These are phyloP conservation scores for Neotropicomus parvogracilis DNA, from an alignment of 1,284 basidiomycete genomes.

Conservation along the genomic window DNA sequence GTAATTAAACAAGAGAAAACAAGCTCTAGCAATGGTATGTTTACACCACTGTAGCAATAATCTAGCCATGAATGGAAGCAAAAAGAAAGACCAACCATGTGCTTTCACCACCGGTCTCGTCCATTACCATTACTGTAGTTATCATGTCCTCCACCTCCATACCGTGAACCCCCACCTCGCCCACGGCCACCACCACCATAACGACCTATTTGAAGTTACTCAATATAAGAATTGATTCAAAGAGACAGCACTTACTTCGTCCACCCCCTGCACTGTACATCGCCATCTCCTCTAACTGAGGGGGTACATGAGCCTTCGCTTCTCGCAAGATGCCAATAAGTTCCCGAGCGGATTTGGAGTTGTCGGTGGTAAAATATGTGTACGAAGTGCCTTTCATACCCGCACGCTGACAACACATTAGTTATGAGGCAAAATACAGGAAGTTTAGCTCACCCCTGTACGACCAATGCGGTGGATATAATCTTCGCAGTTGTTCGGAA, in stretches of 20 bases:
- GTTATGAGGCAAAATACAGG: constrained; percentile 1
- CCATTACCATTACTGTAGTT: constrained; percentile 22
- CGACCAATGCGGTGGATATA: constrained; percentile 93
- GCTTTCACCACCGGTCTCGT: constrained; percentile 25
- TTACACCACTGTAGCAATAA: constrained; percentile 17
- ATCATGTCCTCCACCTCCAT: constrained; percentile 25
- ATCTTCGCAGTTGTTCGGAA: constrained; percentile 95
- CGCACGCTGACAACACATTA: constrained; percentile 56
- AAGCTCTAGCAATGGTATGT: constrained; percentile 26
- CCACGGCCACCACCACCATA: constrained; percentile 55
- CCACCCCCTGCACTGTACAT: constrained; percentile 79
- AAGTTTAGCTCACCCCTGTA: constrained; percentile 60
- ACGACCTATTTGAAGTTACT: constrained; percentile 42
- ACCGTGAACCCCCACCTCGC: constrained; percentile 39
- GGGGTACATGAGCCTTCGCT: constrained; percentile 84
- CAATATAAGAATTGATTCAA: background rate
- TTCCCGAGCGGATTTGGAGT: constrained; percentile 91
- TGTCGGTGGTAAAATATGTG: constrained; percentile 96
- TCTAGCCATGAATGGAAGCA: constrained; percentile 21
- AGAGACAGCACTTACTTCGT: constrained; percentile 49
- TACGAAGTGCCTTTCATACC: constrained; percentile 89
- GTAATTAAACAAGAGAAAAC: constrained; percentile 12
- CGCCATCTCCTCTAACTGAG: constrained; percentile 91
- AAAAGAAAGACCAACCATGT: constrained; percentile 1
- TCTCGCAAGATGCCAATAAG: constrained; percentile 86